Evolutionary conservation across 2,329 filamentous ascomycete genomes (phyloP), one percentile per base, ranked within the genome.

Genomic region (Arachnopeziza araneosa): DNA sequence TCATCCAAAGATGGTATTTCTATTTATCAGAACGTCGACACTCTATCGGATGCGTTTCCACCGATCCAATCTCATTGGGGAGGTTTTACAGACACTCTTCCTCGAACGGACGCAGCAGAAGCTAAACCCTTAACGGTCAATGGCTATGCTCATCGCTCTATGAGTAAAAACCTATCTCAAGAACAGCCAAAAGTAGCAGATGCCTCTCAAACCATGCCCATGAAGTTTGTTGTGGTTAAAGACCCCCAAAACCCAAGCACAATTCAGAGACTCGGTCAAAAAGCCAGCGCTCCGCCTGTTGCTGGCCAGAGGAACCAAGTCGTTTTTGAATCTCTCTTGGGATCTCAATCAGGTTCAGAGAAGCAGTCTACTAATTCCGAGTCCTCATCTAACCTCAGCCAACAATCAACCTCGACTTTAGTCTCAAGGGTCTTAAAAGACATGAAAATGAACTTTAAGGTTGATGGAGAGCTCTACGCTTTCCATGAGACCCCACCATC

Each of bases 221-320:
- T 91, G 24, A 80, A 80, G 26, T 96, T 91, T 68, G 82, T 88
- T 1, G 83, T 92, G 14, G 89, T 93, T 23, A 96, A 96, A 74
- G 85, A 93, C 66, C 82, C 87, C 0, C 81, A 85, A 66, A 84
- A 90, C 66, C 81, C 83, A 5, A 79, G 79, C 60, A 89, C 87
- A 0, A 77, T 80, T 26, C 66, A 85, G 52, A 83, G 86, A 52
- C 76, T 91, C 30, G 91, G 88, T 68, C 90, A 93, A 71, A 78
- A 80, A 53, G 83, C 80, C 58, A 75, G 73, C 56, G 81, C 81
- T 44, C 83, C 84, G 49, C 79, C 79, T 58, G 80, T 69, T 0
- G 54, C 58, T 9, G 73, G 72, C 55, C 77, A 74, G 59, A 73
- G 71, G 61, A 79, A 76, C 60, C 71, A 75, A 23, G 69, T 75